Percentiles rank a stretch among this genome's conserved stretches.
Evolutionary conservation across 805 yeast species (phyloP).

Genomic region (Yarrowia sp.): DNA sequence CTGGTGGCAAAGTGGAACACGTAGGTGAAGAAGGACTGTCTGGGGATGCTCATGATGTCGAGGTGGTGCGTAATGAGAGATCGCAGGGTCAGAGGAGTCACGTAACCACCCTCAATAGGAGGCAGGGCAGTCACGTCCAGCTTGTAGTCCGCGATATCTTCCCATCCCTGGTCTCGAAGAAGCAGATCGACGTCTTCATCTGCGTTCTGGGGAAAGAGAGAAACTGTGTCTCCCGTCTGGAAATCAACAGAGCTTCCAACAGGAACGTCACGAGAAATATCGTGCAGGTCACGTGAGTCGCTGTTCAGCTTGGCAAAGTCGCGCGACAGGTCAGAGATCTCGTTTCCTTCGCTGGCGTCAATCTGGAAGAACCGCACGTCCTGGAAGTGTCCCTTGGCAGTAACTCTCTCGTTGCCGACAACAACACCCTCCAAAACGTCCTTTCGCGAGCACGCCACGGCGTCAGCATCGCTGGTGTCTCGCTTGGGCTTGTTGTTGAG

Average conservation of each 20-base stretch:
- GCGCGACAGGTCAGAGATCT: constrained; percentile 28
- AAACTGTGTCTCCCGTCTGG: constrained; percentile 77
- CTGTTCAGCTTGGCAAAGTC: not conserved
- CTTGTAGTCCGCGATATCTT: constrained; percentile 62
- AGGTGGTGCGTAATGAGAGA: constrained; percentile 72
- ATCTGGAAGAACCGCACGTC: constrained; percentile 72
- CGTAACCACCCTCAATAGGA: constrained; percentile 50
- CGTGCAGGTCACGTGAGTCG: not conserved
- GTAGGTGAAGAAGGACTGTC: constrained; percentile 72
- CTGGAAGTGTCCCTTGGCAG: constrained; percentile 75
- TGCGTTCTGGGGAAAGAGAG: constrained; percentile 73
- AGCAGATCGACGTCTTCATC: constrained; percentile 60
- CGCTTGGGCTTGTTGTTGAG: constrained; percentile 38
- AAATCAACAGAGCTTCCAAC: constrained; percentile 37
- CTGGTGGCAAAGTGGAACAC: constrained; percentile 76
- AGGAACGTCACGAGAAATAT: not conserved
- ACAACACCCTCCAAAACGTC: constrained; percentile 47
- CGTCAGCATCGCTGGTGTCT: constrained; percentile 31
- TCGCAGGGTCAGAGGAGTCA: constrained; percentile 63
- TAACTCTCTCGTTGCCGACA: constrained; percentile 55
- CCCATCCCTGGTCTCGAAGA: constrained; percentile 72
- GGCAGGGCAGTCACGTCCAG: constrained; percentile 31
- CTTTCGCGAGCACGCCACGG: constrained; percentile 39
- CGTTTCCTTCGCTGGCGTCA: constrained; percentile 28
- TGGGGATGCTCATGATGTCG: constrained; percentile 79